Base-by-base conservation (phyloP, 371 early-diverging fungal species). In the Mucor indicus region DNA sequence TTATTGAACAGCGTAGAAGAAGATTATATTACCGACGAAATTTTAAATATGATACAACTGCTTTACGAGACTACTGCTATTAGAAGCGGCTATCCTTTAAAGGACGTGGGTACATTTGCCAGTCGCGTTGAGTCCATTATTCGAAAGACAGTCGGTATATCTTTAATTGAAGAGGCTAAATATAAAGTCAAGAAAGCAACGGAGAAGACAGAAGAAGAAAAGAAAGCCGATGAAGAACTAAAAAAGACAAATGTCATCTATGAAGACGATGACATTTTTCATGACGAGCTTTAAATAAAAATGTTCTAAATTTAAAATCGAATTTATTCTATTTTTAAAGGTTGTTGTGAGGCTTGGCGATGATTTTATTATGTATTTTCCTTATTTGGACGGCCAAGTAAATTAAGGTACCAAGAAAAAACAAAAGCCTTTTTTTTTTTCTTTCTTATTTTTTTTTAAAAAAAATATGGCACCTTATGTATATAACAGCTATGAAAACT, bases 61-160 rank as follows among this genome's bases (percentile, higher is more conserved):
- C 63, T 93, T 35, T 91, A 84, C 64, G 91, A 93, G 50, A 83
- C 88, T 16, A 86, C 90, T 7, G 64, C 84, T 20, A 75, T 93
- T 30, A 81, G 85, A 16, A 85, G 86, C 50, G 93, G 93, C 0
- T 93, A 79, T 52, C 62, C 76, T 16, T 49, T 89, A 25, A 75
- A 82, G 53, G 81, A 87, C 49, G 31, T 77, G 20, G 63, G 49
- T 44, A 57, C 60, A 6, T 93, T 90, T 57, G 81, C 87, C 6
- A 68, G 62, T 36, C 83, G 84, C 23, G 80, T 92, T 16, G 92
- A 92, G 52, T 75, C 62, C 33, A 75, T 89, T 44, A 55, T 92
- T 22, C 75, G 92, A 43, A 64, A 65, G 25, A 73, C 70, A 20
- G 62, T 92, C 24, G 86, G 84, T 24, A 84, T 72, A 45, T 72